Evolutionary conservation across 2,329 filamentous ascomycete species (phyloP), one percentile per base, ranked within the genome.

Genomic region (Hirsutella thompsonii): DNA sequence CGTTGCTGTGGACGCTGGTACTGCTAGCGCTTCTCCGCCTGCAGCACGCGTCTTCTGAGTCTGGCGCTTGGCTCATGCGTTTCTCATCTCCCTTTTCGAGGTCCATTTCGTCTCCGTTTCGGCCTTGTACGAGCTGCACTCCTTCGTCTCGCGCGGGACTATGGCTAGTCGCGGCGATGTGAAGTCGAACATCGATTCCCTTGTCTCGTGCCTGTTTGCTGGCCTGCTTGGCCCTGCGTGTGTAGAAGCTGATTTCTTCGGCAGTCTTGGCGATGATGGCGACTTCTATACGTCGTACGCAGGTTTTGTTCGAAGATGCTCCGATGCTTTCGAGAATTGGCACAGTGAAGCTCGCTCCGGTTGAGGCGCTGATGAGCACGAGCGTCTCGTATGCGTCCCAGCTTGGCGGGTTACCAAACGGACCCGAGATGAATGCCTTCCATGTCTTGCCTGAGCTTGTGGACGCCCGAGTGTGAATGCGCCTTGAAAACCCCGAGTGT

Each of bases 321-420:
- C 75, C 61, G 2, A 76, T 60, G 45, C 66, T 68, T 47, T 79
- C 74, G 1, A 79, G 59, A 3, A 79, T 73, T 0, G 75, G 74
- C 5, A 79, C 55, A 1, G 71, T 75, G 42, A 75, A 79, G 3
- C 74, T 79, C 1, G 74, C 70, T n/a, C 76, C 76, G 0, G 76
- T 80, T 0, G 75, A 79, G 0, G 75, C 75, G 0, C 74, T 75
- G 34, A 79, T 70, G 3, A 80, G 60, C 4, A 80, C 59, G 35
- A 79, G 55, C 0, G 73, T 75, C 54, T 79, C 76, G 52, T 71
- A 79, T 0, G 70, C 61, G 37, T 76, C 64, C 70, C 72, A 77
- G 4, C 63, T 60, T 0, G 74, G 72, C 2, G 74, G 72, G 4
- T 56, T 56, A 14, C 75, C 75, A 36, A 70, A 79, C 0, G 75